Evolutionary conservation across 306 rosid genomes (phyloP).

Genomic region (Castanea crenata): DNA sequence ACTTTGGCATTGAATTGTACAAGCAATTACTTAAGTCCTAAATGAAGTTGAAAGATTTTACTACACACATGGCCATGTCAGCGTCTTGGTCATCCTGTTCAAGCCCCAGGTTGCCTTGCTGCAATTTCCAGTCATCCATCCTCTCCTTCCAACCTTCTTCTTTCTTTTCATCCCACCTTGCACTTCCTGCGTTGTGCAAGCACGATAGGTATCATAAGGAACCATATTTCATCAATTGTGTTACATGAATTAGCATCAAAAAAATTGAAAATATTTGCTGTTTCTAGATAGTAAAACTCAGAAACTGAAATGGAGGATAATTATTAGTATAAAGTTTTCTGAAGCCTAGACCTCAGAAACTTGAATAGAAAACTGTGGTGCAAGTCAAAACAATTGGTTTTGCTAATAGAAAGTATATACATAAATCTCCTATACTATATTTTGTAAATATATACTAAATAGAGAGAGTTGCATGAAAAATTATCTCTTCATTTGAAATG

Average conservation of each 20-base stretch:
- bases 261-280: background rate
- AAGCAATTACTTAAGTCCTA: background rate
- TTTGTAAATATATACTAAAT: background rate
- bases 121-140: slow-evolving; percentile 80
- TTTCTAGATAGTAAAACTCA: background rate
- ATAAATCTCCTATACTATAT: too few species aligned
- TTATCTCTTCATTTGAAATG: background rate
- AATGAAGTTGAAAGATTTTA: slow-evolving; percentile 6
- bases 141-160: slow-evolving; percentile 64
- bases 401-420: too few species aligned
- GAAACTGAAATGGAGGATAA: background rate
- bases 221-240: background rate
- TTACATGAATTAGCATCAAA: background rate
- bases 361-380: background rate
- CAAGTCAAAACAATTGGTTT: background rate
- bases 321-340: background rate
- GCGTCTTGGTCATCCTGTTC: slow-evolving; percentile 73
- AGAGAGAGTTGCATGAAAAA: background rate
- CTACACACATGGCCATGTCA: slow-evolving; percentile 71
- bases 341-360: background rate
- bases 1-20: background rate
- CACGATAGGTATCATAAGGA: background rate
- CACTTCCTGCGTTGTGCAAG: slow-evolving; percentile 53
- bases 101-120: slow-evolving; percentile 76
- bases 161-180: slow-evolving; percentile 62